Conservation (phyloP, 176 grass and related monocot genomes). For the Dendrocalamus sinicus region DNA sequence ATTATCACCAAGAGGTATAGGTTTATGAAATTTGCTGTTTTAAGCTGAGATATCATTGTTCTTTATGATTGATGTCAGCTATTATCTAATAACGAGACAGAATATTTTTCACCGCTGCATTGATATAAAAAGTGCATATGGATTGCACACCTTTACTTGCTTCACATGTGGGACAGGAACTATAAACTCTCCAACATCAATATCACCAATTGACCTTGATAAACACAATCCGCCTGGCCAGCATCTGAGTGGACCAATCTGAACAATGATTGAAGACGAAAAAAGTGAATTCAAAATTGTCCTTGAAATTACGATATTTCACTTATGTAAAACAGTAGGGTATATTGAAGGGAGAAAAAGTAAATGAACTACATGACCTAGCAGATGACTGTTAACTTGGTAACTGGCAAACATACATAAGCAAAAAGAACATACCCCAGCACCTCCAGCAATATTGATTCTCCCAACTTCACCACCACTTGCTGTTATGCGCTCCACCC, state of each 20-base stretch:
- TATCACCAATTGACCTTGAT: constrained; percentile 97
- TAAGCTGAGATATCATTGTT: constrained; percentile 33
- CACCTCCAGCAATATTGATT: constrained; percentile 84
- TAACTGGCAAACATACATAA: constrained; percentile 34
- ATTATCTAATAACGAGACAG: constrained; percentile 36
- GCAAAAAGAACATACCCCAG: constrained; percentile 63
- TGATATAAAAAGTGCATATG: constrained; percentile 12
- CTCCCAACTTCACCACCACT: constrained; percentile 96
- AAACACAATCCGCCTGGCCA: constrained; percentile 98
- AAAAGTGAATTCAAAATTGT: constrained; percentile 31
- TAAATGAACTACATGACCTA: not conserved
- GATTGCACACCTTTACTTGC: constrained; percentile 87
- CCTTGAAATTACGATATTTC: constrained; percentile 22
- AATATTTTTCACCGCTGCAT: constrained; percentile 39
- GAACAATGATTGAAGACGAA: constrained; percentile 45
- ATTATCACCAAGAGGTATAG: constrained; percentile 23
- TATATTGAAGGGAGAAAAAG: not conserved
- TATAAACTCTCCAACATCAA: constrained; percentile 94
- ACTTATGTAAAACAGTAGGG: constrained; percentile 3
- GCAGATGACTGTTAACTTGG: constrained; percentile 13
- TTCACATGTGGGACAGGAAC: constrained; percentile 97
- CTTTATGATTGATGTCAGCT: constrained; percentile 42
- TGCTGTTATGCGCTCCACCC: constrained; percentile 84
- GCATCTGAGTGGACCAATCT: constrained; percentile 98
- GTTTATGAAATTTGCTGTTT: constrained; percentile 22